Evolutionary conservation across 495 filamentous ascomycete genomes (phyloP), one percentile per base, ranked within the genome.

Genomic region (Neurospora sp.): DNA sequence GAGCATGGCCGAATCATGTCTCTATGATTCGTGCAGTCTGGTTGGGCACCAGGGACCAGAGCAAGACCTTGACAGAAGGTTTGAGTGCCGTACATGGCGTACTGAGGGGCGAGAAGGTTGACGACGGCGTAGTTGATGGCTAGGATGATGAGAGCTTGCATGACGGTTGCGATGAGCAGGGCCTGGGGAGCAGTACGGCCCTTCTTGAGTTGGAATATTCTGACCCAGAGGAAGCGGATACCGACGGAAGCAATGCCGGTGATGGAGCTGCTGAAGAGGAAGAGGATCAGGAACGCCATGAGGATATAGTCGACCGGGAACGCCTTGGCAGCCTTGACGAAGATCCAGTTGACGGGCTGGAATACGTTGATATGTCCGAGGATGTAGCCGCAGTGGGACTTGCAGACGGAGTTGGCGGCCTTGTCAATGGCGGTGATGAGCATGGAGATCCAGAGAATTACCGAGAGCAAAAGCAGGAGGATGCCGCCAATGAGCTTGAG

Each of bases 341-440:
- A 91, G 48, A 96, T 85, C 88, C 90, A 96, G 84, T 99, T 98
- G 76, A 97, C 84, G 3, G 96, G 96, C 80, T 98, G 95, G 85
- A 97, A 97, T 72, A 97, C 89, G 78, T 95, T 93, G 80, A 95
- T 91, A 74, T 94, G 89, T 38, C 90, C 92, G n/a, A 98, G 89
- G 71, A 98, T 91, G 82, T 97, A 99, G 42, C 96, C 96, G 82
- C 96, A 99, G 77, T 89, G 89, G 71, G 89, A 85, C 80, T 94
- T 94, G 89, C 96, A 99, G 75, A 96, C 81, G 0, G 94, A 97
- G 82, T 98, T 98, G 77, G 91, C 93, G 21, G 93, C 92, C 83
- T 99, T 98, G 86, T 99, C 96, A 79, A 98, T 94, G 74, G 90
- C 90, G 0, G 95, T 99, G 78, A 98, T 89, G 71, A 98, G 88